These are phyloP conservation scores for Phaeosphaeria sp. DNA, from an alignment of 2,329 filamentous ascomycete genomes.

Conservation along the genomic window DNA sequence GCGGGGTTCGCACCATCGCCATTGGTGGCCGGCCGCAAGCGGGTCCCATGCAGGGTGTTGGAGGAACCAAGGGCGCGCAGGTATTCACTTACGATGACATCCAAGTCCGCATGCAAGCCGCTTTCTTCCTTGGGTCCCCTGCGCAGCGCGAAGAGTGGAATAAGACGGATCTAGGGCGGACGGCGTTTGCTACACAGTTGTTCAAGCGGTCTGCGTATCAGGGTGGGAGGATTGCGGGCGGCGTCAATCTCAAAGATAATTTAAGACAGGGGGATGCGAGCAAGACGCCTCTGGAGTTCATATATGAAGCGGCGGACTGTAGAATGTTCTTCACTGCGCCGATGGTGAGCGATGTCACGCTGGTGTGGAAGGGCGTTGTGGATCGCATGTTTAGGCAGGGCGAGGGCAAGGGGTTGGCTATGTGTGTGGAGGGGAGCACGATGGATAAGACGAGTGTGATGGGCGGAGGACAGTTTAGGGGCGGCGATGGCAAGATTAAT, in stretches of 20 bases:
- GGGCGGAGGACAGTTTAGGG: conserved; percentile 40
- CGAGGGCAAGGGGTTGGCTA: conserved; percentile 10
- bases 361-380: conserved; percentile 49
- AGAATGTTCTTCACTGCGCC: conserved; percentile 48
- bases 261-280: conserved; percentile 44
- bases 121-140: conserved; percentile 40
- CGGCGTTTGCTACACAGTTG: conserved; percentile 42
- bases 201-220: conserved; percentile 40
- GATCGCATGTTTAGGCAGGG: conserved; percentile 43
- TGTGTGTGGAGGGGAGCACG: conserved; percentile 41
- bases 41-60: conserved; percentile 54
- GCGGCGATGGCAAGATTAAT: conserved; percentile 27
- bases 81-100: conserved; percentile 45
- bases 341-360: conserved; percentile 44
- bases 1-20: conserved; percentile 51
- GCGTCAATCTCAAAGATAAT: conserved; percentile 49
- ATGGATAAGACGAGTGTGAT: conserved; percentile 36
- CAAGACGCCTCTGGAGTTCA: conserved; percentile 50
- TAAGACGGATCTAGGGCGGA: conserved; percentile 35
- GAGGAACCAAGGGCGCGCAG: conserved; percentile 54
- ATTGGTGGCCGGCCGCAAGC: conserved; percentile 52
- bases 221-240: conserved; percentile 31
- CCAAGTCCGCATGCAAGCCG: conserved; percentile 37
- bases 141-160: conserved; percentile 40
- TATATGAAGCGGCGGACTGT: conserved; percentile 52